Percentiles rank a stretch among this genome's conserved stretches.
phyloP scores from a whole-genome alignment of 23 red algal species.

The Gracilariopsis chorda region DNA sequence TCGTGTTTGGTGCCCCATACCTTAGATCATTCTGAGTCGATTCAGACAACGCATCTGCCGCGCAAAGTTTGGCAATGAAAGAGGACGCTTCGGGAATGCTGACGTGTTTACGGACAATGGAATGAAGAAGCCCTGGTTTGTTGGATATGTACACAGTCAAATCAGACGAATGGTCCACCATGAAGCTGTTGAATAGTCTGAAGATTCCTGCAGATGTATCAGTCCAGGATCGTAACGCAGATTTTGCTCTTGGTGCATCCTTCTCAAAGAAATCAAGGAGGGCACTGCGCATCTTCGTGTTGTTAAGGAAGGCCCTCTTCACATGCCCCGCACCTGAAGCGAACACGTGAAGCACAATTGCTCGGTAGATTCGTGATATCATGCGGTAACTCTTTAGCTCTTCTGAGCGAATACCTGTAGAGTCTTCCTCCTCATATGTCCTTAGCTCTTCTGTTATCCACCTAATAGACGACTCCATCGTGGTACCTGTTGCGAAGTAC shows the following conservation, averaged over 20 bases:
- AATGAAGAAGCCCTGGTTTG: constrained; percentile 21
- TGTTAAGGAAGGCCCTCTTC: constrained; percentile 8
- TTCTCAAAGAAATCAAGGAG: constrained; percentile 4
- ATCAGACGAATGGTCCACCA: constrained; percentile 11
- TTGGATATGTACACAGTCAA: not conserved
- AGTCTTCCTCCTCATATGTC: not conserved
- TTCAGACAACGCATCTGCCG: constrained; percentile 31
- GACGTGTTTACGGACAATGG: constrained; percentile 1
- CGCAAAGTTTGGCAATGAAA: constrained; percentile 13
- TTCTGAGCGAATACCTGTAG: not conserved
- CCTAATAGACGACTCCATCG: not conserved
- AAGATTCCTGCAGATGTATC: not conserved
- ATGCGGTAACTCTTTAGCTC: not conserved
- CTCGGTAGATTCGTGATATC: constrained; percentile 1
- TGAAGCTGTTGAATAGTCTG: not conserved
- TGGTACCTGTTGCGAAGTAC: not conserved
- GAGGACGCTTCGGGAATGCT: constrained; percentile 10
- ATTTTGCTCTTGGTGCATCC: not conserved
- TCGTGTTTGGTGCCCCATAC: constrained; percentile 20
- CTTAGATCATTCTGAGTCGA: not conserved
- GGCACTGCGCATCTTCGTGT: not conserved
- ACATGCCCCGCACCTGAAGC: not conserved
- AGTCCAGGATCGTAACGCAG: not conserved
- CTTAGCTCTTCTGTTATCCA: not conserved
- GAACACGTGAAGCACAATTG: not conserved